A percentile compares a stretch with the other conserved stretches of the same genome.
Conservation (phyloP, 2,329 filamentous ascomycete species). For the Xylariales sp. region DNA sequence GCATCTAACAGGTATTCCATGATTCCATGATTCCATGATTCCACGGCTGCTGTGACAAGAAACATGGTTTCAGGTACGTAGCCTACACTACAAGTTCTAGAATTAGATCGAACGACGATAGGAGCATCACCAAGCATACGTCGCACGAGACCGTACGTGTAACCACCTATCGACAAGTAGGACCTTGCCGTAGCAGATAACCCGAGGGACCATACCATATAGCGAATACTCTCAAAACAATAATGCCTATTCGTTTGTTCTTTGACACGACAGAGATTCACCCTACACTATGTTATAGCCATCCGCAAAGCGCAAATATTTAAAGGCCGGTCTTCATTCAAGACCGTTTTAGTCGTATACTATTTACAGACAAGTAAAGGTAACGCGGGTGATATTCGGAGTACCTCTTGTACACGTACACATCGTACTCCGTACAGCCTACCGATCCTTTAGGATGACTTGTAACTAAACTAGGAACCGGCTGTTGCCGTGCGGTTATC, state of each 20-base stretch:
- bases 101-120: constrained; percentile 19
- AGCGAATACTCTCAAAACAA: neutral
- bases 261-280: constrained; percentile 1
- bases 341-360: neutral
- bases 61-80: neutral
- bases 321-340: neutral
- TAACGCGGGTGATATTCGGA: neutral
- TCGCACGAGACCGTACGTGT: constrained; percentile 18
- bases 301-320: neutral
- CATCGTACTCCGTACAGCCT: constrained; percentile 10
- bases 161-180: neutral
- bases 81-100: constrained; percentile 1
- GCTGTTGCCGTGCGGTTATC: constrained; percentile 9
- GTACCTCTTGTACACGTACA: constrained; percentile 6
- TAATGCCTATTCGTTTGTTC: neutral
- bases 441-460: constrained; percentile 19
- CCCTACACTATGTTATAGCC: neutral
- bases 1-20: neutral
- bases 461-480: constrained; percentile 1
- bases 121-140: neutral
- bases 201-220: neutral
- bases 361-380: neutral
- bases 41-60: neutral
- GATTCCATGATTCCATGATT: neutral
- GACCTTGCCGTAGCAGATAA: constrained; percentile 6